phyloP scores from a whole-genome alignment of 2,329 filamentous ascomycete genomes.

The Phialemoniopsis sp. region DNA sequence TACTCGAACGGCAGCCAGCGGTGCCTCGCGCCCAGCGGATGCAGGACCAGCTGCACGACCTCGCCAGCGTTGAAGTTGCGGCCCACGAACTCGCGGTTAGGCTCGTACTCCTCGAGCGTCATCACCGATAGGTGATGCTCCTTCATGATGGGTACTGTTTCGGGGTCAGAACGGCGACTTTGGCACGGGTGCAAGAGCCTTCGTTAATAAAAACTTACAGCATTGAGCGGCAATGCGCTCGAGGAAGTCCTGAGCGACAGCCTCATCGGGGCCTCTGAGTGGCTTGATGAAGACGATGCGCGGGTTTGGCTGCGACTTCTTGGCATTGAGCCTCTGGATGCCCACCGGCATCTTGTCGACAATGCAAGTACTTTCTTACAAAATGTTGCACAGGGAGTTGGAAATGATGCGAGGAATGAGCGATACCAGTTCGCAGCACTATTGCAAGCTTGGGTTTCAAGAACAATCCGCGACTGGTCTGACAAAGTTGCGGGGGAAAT shows the following conservation, averaged over 20 bases:
- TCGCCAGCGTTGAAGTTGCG: slow-evolving; percentile 90
- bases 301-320: slow-evolving; percentile 68
- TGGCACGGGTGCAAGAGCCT: background rate
- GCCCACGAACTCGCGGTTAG: slow-evolving; percentile 78
- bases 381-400: too few species aligned
- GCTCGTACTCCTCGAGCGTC: slow-evolving; percentile 75
- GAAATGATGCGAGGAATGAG: too few species aligned
- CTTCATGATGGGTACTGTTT: slow-evolving; percentile 63
- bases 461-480: too few species aligned
- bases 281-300: slow-evolving; percentile 85
- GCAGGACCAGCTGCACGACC: slow-evolving; percentile 79
- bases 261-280: slow-evolving; percentile 59
- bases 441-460: too few species aligned
- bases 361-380: too few species aligned
- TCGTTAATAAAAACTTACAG: slow-evolving; percentile 32
- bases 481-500: too few species aligned
- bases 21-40: slow-evolving; percentile 41
- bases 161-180: slow-evolving; percentile 10
- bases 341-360: slow-evolving; percentile 72
- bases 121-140: slow-evolving; percentile 60
- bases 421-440: too few species aligned
- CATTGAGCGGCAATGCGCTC: slow-evolving; percentile 80
- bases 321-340: slow-evolving; percentile 75
- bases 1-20: slow-evolving; percentile 78
- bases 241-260: slow-evolving; percentile 64